Base-by-base conservation (phyloP, 176 grass and related monocot genomes). In the Canna indica region DNA sequence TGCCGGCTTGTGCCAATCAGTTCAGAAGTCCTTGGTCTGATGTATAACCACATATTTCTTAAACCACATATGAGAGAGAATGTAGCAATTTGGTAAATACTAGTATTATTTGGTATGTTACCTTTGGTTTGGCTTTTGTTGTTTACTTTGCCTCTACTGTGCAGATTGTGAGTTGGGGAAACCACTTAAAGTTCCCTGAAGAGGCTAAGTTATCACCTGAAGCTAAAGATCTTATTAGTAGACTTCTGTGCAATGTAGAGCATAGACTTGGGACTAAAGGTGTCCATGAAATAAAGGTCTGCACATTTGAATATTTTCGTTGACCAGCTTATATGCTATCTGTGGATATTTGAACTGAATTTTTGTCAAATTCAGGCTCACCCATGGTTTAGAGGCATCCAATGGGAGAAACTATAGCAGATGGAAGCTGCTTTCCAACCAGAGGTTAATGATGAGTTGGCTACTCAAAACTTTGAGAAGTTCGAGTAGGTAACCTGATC, bases 361-460 rank as follows among this genome's bases (percentile, higher is more conserved):
- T 7, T 29, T 35, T 9, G 11, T 59, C 20, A 29, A 50, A 35
- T 53, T 56, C 53, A 73, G 71, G 71, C 35, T 20, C 73, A 76
- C 30, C 73, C 73, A 65, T 76, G 59, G 59, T 76, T 76, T 50
- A 76, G 44, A 47, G 73, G 73, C 60, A 52, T 52, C 44, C 59
- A 52, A 12, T 76, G 73, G 73, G 73, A 76, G 20, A 76, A 48
- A 50, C 30, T 76, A 24, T 76, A 76, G 46, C 73, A 52, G 60
- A 76, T 76, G 60, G 59, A 76, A 50, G 73, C 73, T 66, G 73
- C 73, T 34, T 76, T 76, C 15, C 64, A 65, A 35, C 73, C 73
- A 34, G 73, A 76, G 30, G 73, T 76, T 65, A 76, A 76, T 65
- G 73, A 76, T 76, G 73, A 76, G 29, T 65, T 76, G 60, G 73